Evolutionary conservation across 305 asterid species (phyloP).

Genomic region (Solanum hybrid): DNA sequence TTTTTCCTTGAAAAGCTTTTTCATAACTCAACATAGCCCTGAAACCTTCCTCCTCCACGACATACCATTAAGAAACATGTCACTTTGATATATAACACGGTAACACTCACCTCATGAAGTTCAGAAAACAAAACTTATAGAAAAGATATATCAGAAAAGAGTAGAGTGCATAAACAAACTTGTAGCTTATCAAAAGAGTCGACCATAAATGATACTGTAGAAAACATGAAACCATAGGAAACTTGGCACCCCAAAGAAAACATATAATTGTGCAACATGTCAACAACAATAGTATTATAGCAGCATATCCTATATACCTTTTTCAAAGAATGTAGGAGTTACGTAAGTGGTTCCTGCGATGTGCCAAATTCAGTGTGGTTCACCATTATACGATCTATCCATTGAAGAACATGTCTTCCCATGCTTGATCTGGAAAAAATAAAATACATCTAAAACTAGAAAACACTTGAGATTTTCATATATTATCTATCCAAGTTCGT

Average conservation of each 20-base stretch:
- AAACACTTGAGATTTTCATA: constrained; percentile 1
- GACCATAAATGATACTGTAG: neutral
- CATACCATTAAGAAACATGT: no score
- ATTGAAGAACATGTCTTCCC: constrained; percentile 57
- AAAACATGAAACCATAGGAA: neutral
- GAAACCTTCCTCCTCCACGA: no score
- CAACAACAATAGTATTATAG: neutral
- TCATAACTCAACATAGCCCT: no score
- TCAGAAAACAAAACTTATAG: no score
- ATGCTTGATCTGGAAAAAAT: constrained; percentile 35
- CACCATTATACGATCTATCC: constrained; percentile 63
- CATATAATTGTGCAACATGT: neutral
- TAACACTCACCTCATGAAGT: no score
- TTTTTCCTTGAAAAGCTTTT: no score
- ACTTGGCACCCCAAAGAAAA: neutral
- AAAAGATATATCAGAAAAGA: no score
- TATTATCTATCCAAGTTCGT: neutral
- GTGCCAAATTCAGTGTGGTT: constrained; percentile 43
- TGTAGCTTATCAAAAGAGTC: neutral
- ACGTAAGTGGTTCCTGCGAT: constrained; percentile 43
- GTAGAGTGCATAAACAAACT: no score
- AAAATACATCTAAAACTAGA: neutral
- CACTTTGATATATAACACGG: no score
- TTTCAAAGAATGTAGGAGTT: constrained; percentile 46
- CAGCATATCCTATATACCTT: constrained; percentile 38